These are phyloP conservation scores for Paspalum notatum DNA, from an alignment of 176 grass and related monocot genomes.

Conservation along the genomic window DNA sequence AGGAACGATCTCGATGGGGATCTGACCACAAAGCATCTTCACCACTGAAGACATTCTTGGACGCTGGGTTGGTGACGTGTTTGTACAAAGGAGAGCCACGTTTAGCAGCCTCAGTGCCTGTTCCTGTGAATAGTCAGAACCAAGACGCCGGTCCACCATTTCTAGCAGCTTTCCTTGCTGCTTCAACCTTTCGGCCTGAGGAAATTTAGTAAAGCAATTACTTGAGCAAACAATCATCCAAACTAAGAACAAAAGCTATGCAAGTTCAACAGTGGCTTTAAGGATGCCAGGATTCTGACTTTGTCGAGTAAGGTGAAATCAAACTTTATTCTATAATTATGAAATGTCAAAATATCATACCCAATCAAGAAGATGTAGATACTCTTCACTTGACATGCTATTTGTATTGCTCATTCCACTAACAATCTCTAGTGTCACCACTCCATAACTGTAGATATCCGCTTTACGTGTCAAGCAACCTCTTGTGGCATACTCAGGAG, in stretches of 20 bases:
- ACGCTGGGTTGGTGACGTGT: conserved; percentile 54
- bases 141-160: conserved; percentile 64
- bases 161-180: conserved; percentile 74
- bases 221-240: background rate
- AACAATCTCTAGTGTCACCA: conserved; percentile 75
- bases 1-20: conserved; percentile 48
- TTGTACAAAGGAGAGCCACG: conserved; percentile 73
- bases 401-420: conserved; percentile 72
- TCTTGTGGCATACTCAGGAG: conserved; percentile 91
- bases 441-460: conserved; percentile 85
- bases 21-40: conserved; percentile 64
- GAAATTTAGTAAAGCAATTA: conserved; percentile 6
- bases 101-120: conserved; percentile 67
- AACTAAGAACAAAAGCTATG: background rate
- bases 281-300: conserved; percentile 8
- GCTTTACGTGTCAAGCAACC: conserved; percentile 91
- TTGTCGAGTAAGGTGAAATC: background rate
- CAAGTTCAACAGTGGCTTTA: conserved; percentile 2
- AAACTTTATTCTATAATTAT: background rate
- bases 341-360: conserved; percentile 46
- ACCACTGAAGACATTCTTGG: conserved; percentile 80
- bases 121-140: conserved; percentile 59
- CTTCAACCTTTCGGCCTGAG: conserved; percentile 64
- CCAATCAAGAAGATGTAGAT: conserved; percentile 87
- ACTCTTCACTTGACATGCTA: conserved; percentile 64